Base-by-base conservation (phyloP, 192 early-diverging fungal species). In the Obelidium mucronatum region DNA sequence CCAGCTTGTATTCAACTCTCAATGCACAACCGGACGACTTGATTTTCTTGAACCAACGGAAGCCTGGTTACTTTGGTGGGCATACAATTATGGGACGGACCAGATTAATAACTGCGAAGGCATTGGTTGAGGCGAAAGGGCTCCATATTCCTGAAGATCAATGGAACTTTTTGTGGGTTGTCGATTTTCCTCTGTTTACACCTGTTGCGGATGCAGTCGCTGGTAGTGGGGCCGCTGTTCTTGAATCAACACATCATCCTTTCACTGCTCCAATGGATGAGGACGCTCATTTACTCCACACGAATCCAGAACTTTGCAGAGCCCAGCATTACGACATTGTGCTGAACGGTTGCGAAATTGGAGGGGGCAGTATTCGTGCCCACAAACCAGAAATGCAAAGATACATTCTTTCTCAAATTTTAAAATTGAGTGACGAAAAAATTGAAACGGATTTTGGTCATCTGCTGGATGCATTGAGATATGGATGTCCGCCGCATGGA, bases 241-340 rank as follows among this genome's bases (percentile, higher is more conserved):
- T 68, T 37, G 82, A 83, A 66, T 51, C 96, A 26, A 97, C 94
- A 0, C 96, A 97, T 79, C 94, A 97, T 79, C 96, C 96, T 2
- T 97, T 97, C 76, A 97, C 96, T 2, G 93, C 96, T 1, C 94
- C 94, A 1, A 78, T 85, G 3, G 76, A 84, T 2, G 82, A 90
- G n/a, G 91, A 95, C 70, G 77, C 93, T n/a, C 75, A 84, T 11
- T 70, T 93, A 28, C 71, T 97, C 3, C 77, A 77, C 30, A 85
- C 76, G 2, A 76, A 90, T 40, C 93, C 93, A 2, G 69, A 35
- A 26, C 55, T 80, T 17, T 87, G 87, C 36, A 78, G 86, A 1
- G 95, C 92, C 15, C 93, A 94, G 80, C 94, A 95, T 81, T 96
- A 96, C 73, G 95, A 97, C 77, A 78, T 97, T 56, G 93, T 97